Percentiles rank a stretch among this genome's conserved stretches.
Conservation (phyloP, 2,329 filamentous ascomycete species). For the Cladosporium sp. region DNA sequence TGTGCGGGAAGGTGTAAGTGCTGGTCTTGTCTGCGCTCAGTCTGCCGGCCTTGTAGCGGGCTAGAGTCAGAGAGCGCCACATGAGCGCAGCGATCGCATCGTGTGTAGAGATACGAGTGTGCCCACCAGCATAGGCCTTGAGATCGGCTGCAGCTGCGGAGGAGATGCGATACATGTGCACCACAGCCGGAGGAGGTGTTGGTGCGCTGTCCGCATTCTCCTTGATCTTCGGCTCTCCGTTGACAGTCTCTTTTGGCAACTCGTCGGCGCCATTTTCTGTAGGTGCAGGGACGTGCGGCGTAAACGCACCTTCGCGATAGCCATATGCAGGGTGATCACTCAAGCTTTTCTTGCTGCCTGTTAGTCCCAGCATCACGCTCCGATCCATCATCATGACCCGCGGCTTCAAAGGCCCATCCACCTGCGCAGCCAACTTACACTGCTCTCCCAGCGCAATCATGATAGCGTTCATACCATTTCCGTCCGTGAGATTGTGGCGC, state of each 20-base stretch:
- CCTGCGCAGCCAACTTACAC: conserved; percentile 16
- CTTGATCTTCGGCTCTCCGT: background rate
- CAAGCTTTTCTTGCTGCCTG: conserved; percentile 15
- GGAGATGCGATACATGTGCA: background rate
- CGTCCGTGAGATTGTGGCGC: conserved; percentile 20
- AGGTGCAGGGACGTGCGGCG: conserved; percentile 5
- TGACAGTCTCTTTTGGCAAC: background rate
- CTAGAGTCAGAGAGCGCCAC: conserved; percentile 18
- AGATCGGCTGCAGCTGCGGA: conserved; percentile 1
- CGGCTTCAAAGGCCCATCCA: conserved; percentile 15
- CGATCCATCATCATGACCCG: conserved; percentile 15
- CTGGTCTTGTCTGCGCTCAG: conserved; percentile 16
- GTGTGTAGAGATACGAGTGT: conserved; percentile 18
- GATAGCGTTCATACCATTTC: conserved; percentile 22
- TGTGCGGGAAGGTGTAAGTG: conserved; percentile 20
- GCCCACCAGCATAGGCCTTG: conserved; percentile 14
- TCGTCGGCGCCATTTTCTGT: background rate
- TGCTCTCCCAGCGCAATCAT: conserved; percentile 19
- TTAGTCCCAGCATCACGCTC: conserved; percentile 13
- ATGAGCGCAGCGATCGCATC: conserved; percentile 19
- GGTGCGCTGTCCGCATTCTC: background rate
- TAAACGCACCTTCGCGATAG: conserved; percentile 11
- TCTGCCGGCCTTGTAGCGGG: conserved; percentile 16
- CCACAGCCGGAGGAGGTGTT: background rate
- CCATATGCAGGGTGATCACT: conserved; percentile 17